Percentiles rank a stretch among this genome's conserved stretches.
Conservation (phyloP, 768 basidiomycete species). For the Cystoderma amianthinum region DNA sequence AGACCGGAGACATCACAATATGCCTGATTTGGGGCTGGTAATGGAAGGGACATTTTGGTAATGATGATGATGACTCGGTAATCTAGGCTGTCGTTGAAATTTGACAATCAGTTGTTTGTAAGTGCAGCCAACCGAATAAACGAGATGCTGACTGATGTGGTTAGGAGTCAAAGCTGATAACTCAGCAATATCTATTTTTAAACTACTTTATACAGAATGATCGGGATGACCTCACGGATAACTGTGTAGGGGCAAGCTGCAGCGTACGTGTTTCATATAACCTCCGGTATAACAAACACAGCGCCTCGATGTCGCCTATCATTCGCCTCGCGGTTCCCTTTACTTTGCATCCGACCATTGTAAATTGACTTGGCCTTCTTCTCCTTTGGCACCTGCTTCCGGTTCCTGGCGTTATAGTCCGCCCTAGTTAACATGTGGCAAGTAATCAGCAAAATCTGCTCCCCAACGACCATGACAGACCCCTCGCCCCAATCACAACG, state of each 20-base stretch:
- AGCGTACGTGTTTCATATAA: background rate
- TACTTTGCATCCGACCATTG: background rate
- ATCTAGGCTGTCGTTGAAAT: too few relatives aligned
- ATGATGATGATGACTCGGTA: too few relatives aligned
- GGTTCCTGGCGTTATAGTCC: too few relatives aligned
- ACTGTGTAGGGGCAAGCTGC: background rate
- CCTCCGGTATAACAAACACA: background rate
- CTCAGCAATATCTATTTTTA: too few relatives aligned
- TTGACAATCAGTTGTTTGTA: too few relatives aligned
- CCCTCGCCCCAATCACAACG: background rate
- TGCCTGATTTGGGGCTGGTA: conserved; percentile 33
- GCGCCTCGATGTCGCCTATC: background rate
- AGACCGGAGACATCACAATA: conserved; percentile 51
- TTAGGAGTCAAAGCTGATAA: too few relatives aligned
- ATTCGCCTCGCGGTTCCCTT: background rate
- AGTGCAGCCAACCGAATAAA: too few relatives aligned
- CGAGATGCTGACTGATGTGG: too few relatives aligned
- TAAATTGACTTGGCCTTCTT: background rate
- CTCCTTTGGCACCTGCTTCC: too few relatives aligned
- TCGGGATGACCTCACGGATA: too few relatives aligned
- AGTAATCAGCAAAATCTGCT: background rate
- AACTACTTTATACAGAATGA: too few relatives aligned
- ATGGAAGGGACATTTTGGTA: conserved; percentile 32
- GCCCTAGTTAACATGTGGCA: background rate
- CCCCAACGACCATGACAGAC: background rate